Evolutionary conservation across 345 rosid genomes (phyloP).

Genomic region (Syzygium jambos): DNA sequence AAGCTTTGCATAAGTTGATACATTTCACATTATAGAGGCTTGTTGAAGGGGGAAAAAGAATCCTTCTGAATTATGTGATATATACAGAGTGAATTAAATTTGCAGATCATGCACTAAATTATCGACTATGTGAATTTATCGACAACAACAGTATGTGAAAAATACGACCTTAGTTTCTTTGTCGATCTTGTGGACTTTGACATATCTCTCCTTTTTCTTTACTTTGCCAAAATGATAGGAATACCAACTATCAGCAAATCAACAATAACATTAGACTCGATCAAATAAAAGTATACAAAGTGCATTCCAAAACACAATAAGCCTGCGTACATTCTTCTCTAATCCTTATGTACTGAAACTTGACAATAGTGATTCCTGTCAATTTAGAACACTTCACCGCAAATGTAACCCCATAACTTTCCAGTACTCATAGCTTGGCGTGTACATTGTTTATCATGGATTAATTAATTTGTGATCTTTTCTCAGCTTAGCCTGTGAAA

Average conservation of each 20-base stretch:
- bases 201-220: neutral
- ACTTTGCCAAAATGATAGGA: neutral
- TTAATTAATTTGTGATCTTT: too few species aligned
- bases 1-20: neutral
- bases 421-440: too few species aligned
- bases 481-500: too few species aligned
- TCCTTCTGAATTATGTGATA: neutral
- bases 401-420: too few species aligned
- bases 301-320: neutral
- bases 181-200: neutral
- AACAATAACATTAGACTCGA: neutral
- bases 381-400: neutral
- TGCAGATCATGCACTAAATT: neutral
- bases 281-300: neutral
- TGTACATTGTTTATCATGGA: too few species aligned
- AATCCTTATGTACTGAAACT: neutral
- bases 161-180: neutral
- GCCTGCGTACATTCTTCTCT: neutral
- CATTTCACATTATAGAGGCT: neutral
- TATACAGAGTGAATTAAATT: neutral
- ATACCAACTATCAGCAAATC: neutral
- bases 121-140: neutral
- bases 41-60: neutral
- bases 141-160: fast-evolving
- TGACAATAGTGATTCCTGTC: neutral